Conservation (phyloP, 768 basidiomycete species). For the Boletus tomentosulus region DNA sequence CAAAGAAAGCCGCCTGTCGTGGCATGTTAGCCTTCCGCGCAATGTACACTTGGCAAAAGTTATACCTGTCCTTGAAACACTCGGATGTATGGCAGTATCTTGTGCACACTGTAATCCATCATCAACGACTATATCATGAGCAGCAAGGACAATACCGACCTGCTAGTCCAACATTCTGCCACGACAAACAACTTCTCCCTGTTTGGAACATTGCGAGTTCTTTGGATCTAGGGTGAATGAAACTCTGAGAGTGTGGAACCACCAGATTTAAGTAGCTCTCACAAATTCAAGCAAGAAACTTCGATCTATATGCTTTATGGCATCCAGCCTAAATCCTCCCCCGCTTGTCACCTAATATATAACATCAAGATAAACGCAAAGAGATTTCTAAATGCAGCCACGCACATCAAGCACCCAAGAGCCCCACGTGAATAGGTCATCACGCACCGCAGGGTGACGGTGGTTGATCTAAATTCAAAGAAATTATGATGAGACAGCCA, state of each 20-base stretch:
- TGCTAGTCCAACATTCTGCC: conserved; percentile 81
- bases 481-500: conserved; percentile 1
- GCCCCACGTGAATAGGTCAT: conserved; percentile 76
- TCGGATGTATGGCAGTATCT: conserved; percentile 54
- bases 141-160: conserved; percentile 39
- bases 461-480: conserved; percentile 62
- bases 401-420: conserved; percentile 64
- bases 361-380: not conserved
- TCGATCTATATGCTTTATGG: conserved; percentile 85
- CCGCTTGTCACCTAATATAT: conserved; percentile 57
- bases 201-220: conserved; percentile 42
- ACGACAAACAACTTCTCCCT: conserved; percentile 55
- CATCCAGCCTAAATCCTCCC: conserved; percentile 81
- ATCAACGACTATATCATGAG: not conserved
- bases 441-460: conserved; percentile 71
- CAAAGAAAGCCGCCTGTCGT: conserved; percentile 79
- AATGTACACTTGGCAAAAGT: conserved; percentile 7
- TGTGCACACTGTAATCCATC: conserved; percentile 36
- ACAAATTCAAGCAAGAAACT: conserved; percentile 70
- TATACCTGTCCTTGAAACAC: conserved; percentile 62
- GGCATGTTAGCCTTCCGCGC: not conserved
- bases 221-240: conserved; percentile 42
- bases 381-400: not conserved
- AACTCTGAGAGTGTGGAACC: not conserved
- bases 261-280: conserved; percentile 14